Base-by-base conservation (phyloP, 768 basidiomycete species). In the Pholiota molesta region DNA sequence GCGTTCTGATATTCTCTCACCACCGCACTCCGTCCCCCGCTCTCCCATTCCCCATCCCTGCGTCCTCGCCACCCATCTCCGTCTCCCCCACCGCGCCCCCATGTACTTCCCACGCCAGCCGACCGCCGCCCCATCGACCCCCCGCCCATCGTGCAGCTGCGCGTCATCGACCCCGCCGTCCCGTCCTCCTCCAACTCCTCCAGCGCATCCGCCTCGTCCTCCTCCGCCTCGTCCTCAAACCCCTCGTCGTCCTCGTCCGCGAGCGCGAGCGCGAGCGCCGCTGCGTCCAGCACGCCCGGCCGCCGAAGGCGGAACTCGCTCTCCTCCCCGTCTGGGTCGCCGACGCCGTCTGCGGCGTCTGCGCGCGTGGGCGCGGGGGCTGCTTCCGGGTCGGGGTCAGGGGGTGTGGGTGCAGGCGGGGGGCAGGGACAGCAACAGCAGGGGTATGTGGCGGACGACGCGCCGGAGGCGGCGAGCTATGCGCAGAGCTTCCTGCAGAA, bases 41-140 rank as follows among this genome's bases (percentile, higher is more conserved):
- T 5, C 14, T 37, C 5, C 7, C 14, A 4, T 37, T 37, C 13
- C 35, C 35, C 35, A 37, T 37, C 35, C 35, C 7, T 2, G 31
- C 35, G 35, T 37, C 35, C 13, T 37, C 10, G 35, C 10, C 35
- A 37, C 13, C 29, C 28, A 6, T 40, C 26, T 52, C 29, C 23
- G 4, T 40, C 26, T 52, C 37, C 47, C 14, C 44, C 33, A 52
- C 31, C 29, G 23, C 53, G n/a, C n/a, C n/a, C n/a, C n/a, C n/a
- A n/a, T 26, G 4, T 26, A 26, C 35, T 60, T 40, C 35, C 60
- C 17, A 51, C 59, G 60, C 55, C 77, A 91, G 95, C 94, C 59
- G 96, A 97, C 82, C 85, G 95, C n/a, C 83, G 95, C 39, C 95
- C 96, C 2, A 95, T 98, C 72, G 95, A 98, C 80, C 96, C 96